Conservation (phyloP, 2,329 filamentous ascomycete species). For the Diaporthe vaccinii region DNA sequence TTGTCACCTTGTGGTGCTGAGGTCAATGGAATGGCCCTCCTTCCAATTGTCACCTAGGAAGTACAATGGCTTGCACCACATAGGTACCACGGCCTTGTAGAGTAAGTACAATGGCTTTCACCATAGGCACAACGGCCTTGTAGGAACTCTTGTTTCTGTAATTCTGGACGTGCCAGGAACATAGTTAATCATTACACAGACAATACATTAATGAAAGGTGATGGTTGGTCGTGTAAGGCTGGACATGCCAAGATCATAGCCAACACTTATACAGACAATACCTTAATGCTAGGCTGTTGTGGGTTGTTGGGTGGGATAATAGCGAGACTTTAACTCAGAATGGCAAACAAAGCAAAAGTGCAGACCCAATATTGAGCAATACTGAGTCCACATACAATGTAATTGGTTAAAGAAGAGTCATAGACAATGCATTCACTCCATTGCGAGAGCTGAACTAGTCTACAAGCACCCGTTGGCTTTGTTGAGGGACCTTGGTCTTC, state of each 20-base stretch:
- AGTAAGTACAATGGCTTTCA: no score
- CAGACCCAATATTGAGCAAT: neutral
- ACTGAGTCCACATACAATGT: neutral
- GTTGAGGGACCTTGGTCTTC: neutral
- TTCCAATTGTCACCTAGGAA: neutral
- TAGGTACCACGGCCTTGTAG: neutral
- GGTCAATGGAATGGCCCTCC: neutral
- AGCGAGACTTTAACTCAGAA: neutral
- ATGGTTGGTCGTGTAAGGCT: neutral
- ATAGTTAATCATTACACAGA: no score
- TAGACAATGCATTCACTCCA: neutral
- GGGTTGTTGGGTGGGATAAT: neutral
- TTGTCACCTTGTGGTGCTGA: neutral
- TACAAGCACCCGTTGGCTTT: neutral
- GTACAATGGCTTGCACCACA: neutral
- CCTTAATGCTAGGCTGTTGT: neutral
- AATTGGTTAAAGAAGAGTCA: no score
- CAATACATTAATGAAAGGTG: neutral
- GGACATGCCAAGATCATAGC: no score
- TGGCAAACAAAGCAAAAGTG: neutral
- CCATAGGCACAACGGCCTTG: no score
- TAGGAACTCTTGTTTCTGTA: no score
- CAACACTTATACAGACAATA: neutral
- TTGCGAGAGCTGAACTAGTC: neutral
- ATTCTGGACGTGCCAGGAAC: neutral